These are phyloP conservation scores for Microcera coccophila DNA, from an alignment of 2,329 filamentous ascomycete genomes.

Conservation along the genomic window DNA sequence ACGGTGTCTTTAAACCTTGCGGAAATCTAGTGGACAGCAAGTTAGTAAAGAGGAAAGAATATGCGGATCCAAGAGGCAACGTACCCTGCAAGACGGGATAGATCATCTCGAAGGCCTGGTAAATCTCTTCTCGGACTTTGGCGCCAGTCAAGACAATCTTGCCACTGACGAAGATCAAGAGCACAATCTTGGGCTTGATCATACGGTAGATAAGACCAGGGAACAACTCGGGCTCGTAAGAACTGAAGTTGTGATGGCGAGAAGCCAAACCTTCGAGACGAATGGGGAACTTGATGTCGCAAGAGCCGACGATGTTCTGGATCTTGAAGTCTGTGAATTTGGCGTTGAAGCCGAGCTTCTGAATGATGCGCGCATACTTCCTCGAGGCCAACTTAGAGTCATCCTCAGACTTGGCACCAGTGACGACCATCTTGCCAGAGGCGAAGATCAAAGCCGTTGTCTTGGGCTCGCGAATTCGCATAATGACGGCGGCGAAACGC, in stretches of 20 bases:
- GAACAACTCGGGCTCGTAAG: conserved; percentile 97
- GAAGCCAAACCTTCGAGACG: conserved; percentile 92
- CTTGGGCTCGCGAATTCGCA: conserved; percentile 99
- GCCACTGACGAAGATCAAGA: conserved; percentile 95
- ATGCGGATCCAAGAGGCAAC: conserved; percentile 27
- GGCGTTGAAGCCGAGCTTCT: conserved; percentile 98
- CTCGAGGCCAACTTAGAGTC: conserved; percentile 94
- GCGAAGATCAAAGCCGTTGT: conserved; percentile 98
- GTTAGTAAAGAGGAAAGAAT: conserved; percentile 5
- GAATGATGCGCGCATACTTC: conserved; percentile 98
- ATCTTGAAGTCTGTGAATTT: conserved; percentile 99
- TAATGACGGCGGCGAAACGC: conserved; percentile 99
- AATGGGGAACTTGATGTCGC: conserved; percentile 99
- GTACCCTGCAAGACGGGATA: conserved; percentile 88
- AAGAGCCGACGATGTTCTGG: conserved; percentile 97
- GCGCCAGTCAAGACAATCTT: conserved; percentile 98
- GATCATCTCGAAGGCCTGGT: conserved; percentile 95
- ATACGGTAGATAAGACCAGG: conserved; percentile 99
- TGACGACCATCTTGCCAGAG: conserved; percentile 99
- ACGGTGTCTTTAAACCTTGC: conserved; percentile 46
- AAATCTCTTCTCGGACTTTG: conserved; percentile 97
- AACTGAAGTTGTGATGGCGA: conserved; percentile 98
- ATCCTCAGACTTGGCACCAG: conserved; percentile 95
- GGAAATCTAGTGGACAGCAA: conserved; percentile 46
- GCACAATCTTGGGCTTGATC: conserved; percentile 99